Conservation (phyloP, 2,329 filamentous ascomycete genomes). For the Fusarium illudens region DNA sequence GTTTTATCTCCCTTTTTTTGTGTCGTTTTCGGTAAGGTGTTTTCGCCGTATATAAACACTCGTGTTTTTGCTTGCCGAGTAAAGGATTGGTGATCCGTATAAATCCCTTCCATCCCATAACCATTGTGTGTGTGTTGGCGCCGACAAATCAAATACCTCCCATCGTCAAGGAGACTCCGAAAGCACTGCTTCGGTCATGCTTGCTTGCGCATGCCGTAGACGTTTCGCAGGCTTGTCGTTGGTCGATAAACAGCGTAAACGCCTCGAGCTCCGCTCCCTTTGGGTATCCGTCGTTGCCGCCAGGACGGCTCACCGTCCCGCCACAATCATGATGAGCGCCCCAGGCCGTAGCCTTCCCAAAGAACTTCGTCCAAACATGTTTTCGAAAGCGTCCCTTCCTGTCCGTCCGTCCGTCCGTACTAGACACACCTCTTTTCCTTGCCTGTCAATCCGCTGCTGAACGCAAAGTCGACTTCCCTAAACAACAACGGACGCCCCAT, state of each 20-base stretch:
- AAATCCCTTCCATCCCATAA: conserved; percentile 22
- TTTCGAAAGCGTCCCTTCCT: conserved; percentile 24
- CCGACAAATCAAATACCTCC: conserved; percentile 37
- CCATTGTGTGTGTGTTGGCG: conserved; percentile 24
- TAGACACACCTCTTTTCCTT: conserved; percentile 26
- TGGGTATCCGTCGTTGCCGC: conserved; percentile 39
- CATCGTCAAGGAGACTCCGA: conserved; percentile 33
- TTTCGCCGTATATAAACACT: conserved; percentile 29
- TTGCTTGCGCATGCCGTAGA: conserved; percentile 36
- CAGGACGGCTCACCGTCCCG: conserved; percentile 17
- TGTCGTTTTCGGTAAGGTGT: conserved; percentile 21
- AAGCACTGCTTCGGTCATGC: conserved; percentile 31
- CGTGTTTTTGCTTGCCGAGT: conserved; percentile 29
- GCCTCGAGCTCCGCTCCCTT: conserved; percentile 37
- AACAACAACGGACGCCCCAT: conserved; percentile 35
- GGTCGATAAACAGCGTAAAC: conserved; percentile 33
- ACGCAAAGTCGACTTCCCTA: conserved; percentile 37
- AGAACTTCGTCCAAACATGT: conserved; percentile 17
- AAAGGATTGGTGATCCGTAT: conserved; percentile 18
- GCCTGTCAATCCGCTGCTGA: conserved; percentile 14
- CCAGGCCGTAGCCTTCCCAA: conserved; percentile 28
- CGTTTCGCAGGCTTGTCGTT: conserved; percentile 30
- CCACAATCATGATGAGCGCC: conserved; percentile 28
- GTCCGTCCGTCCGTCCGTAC: conserved; percentile 19
- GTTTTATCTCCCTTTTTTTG: conserved; percentile 18